Conservation (phyloP, 768 basidiomycete genomes). For the Tricholoma matsutake region DNA sequence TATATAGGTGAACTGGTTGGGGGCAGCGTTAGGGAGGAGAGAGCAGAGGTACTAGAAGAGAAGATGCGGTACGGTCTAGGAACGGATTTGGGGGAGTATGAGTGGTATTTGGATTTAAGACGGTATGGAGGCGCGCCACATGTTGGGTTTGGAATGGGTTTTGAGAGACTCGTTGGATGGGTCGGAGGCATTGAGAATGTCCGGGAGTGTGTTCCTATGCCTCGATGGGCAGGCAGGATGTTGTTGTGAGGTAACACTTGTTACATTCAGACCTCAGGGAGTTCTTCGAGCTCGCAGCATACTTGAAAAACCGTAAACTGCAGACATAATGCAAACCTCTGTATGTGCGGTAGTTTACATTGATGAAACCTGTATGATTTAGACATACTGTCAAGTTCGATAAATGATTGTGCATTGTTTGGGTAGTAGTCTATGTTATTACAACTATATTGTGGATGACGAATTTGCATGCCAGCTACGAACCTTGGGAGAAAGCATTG, state of each 20-base stretch:
- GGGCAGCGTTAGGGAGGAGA: slow-evolving; percentile 86
- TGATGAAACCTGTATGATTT: no score
- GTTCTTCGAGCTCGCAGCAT: no score
- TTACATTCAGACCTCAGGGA: not conserved
- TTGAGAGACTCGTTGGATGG: slow-evolving; percentile 88
- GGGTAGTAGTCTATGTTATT: not conserved
- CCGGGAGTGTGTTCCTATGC: slow-evolving; percentile 91
- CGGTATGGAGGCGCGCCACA: slow-evolving; percentile 86
- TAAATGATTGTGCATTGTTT: not conserved
- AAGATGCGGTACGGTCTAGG: slow-evolving; percentile 46
- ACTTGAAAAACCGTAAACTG: no score
- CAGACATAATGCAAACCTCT: no score
- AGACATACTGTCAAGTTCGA: not conserved
- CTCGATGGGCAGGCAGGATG: slow-evolving; percentile 84
- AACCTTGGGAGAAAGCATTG: not conserved
- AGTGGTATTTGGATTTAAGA: slow-evolving; percentile 84
- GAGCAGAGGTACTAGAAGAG: slow-evolving; percentile 46
- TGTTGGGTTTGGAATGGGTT: slow-evolving; percentile 95
- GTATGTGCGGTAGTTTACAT: no score
- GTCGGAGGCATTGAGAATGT: slow-evolving; percentile 85
- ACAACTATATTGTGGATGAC: not conserved
- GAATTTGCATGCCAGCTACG: not conserved
- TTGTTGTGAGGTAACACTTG: slow-evolving; percentile 37
- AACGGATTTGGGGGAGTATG: slow-evolving; percentile 39
- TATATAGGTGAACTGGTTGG: slow-evolving; percentile 87